phyloP scores from a whole-genome alignment of 2,329 filamentous ascomycete genomes.

The Aspergillus pseudoviridinutans region DNA sequence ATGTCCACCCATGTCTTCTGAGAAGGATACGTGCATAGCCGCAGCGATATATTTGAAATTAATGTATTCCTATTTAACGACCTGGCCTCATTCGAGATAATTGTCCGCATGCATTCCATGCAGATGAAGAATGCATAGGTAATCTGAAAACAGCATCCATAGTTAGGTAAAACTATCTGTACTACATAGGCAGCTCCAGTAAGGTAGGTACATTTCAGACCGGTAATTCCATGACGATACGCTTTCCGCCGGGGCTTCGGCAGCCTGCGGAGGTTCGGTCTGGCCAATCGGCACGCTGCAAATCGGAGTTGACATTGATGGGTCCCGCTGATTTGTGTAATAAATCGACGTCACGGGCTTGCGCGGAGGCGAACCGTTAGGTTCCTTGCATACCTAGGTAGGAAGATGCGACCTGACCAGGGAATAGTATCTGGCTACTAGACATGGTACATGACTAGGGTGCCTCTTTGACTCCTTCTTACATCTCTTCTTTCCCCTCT shows the following conservation, averaged over 20 bases:
- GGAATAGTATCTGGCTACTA: background rate
- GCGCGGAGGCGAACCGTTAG: background rate
- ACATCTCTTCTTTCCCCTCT: background rate
- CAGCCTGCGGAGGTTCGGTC: conserved; percentile 14
- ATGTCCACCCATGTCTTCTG: background rate
- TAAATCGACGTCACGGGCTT: conserved; percentile 5
- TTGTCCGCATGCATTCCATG: background rate
- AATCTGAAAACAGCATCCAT: background rate
- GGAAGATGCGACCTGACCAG: background rate
- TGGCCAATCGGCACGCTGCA: conserved; percentile 7
- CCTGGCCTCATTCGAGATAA: background rate
- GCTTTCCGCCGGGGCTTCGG: conserved; percentile 4
- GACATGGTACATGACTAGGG: background rate
- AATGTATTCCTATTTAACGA: background rate
- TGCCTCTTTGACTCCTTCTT: background rate
- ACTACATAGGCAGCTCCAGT: no score
- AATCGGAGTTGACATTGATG: background rate
- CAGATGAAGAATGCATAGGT: background rate
- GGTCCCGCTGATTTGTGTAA: background rate
- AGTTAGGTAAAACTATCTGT: background rate
- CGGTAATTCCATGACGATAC: background rate
- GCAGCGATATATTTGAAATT: background rate
- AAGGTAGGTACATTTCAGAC: background rate
- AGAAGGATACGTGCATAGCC: background rate
- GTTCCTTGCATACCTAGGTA: background rate